These are phyloP conservation scores for Leishmania turanica DNA, from an alignment of 208 protist genomes.

Conservation along the genomic window DNA sequence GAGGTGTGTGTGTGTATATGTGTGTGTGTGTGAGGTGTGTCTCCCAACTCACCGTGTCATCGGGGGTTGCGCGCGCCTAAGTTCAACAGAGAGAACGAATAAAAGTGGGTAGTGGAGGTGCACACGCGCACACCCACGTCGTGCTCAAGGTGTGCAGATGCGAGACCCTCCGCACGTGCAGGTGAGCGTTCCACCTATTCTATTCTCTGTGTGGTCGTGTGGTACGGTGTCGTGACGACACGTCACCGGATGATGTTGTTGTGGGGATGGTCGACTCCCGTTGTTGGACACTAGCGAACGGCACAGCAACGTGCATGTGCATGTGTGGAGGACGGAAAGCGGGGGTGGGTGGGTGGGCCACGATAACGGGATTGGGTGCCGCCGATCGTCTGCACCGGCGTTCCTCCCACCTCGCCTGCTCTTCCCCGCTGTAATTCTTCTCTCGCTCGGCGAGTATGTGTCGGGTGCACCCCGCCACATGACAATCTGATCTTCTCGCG, in stretches of 20 bases:
- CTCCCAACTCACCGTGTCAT: not conserved
- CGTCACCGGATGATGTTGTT: not conserved
- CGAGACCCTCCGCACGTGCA: not conserved
- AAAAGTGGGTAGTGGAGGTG: not conserved
- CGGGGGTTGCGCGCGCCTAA: not conserved
- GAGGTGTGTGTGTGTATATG: not conserved
- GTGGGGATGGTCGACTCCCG: not conserved
- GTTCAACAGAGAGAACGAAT: not conserved
- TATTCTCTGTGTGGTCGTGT: too few species aligned
- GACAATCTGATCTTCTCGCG: not conserved
- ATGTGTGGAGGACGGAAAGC: too few species aligned
- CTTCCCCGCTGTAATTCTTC: not conserved
- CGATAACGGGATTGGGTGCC: too few species aligned
- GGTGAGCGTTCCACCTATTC: not conserved
- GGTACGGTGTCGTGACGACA: not conserved
- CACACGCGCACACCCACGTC: not conserved
- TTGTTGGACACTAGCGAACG: too few species aligned
- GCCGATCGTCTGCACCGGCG: too few species aligned
- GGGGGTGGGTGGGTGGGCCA: too few species aligned
- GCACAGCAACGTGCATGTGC: too few species aligned
- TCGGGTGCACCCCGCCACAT: not conserved
- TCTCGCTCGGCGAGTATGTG: not conserved
- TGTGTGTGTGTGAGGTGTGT: too few species aligned
- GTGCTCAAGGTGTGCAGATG: not conserved
- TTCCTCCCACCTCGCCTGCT: too few species aligned